phyloP scores from a whole-genome alignment of 2,329 filamentous ascomycete species.

The Paecilomyces formosus region DNA sequence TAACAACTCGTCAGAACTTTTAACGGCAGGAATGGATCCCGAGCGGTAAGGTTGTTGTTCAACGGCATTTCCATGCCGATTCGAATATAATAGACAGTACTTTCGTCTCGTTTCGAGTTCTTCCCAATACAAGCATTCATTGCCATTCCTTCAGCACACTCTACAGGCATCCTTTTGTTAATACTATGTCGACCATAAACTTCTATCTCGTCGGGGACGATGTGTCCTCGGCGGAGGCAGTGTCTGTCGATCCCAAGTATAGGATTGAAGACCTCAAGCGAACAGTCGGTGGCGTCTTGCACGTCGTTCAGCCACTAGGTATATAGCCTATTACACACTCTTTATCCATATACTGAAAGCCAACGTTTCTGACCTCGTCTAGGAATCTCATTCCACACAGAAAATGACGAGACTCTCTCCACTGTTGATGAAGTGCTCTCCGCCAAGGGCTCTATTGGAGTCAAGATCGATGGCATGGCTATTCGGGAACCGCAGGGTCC shows the following conservation, averaged over 20 bases:
- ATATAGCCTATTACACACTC: too few relatives aligned
- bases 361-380: neutral
- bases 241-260: neutral
- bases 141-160: too few relatives aligned
- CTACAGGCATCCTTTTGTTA: too few relatives aligned
- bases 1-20: too few relatives aligned
- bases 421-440: neutral
- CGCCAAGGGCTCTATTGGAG: neutral
- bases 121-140: too few relatives aligned
- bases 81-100: too few relatives aligned
- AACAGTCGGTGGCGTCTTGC: slow-evolving; percentile 43
- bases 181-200: neutral
- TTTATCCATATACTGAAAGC: slow-evolving; percentile 11
- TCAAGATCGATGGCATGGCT: neutral
- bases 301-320: slow-evolving; percentile 39
- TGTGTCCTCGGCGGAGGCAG: neutral
- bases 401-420: neutral
- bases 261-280: slow-evolving; percentile 51
- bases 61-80: too few relatives aligned
- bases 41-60: too few relatives aligned
- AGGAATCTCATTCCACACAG: neutral
- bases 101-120: too few relatives aligned
- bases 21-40: too few relatives aligned
- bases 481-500: neutral
- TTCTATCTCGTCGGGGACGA: neutral